A percentile compares a stretch with the other conserved stretches of the same genome.
Evolutionary conservation across 495 filamentous ascomycete species (phyloP).

Genomic region (Pyronema omphalodes): DNA sequence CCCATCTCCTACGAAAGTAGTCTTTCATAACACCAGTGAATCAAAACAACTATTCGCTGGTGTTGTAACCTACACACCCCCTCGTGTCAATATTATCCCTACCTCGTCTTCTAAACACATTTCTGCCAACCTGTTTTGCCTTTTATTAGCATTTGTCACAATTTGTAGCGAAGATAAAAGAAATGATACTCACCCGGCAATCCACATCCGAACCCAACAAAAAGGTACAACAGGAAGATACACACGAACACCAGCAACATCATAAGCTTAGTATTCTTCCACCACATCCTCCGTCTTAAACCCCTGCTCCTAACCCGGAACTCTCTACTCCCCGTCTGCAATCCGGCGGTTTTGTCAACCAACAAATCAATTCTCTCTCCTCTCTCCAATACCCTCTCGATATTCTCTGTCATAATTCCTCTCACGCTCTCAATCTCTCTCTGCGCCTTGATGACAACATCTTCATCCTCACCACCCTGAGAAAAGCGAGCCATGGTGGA

Average conservation of each 20-base stretch:
- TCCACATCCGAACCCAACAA: slow-evolving; percentile 23
- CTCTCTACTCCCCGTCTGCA: slow-evolving; percentile 26
- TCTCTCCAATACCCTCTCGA: slow-evolving; percentile 83
- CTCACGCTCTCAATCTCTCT: slow-evolving; percentile 81
- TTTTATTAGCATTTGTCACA: background rate
- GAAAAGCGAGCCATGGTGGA: slow-evolving; percentile 58
- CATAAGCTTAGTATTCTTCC: slow-evolving; percentile 95
- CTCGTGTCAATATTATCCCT: background rate
- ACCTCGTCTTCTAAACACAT: background rate
- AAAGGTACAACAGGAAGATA: slow-evolving; percentile 48
- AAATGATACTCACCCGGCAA: slow-evolving; percentile 15
- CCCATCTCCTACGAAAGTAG: no score
- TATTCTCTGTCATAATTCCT: slow-evolving; percentile 98
- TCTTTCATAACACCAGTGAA: no score
- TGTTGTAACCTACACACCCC: no score
- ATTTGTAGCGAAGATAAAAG: background rate
- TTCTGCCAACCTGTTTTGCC: background rate
- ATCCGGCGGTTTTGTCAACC: slow-evolving; percentile 88
- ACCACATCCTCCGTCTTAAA: slow-evolving; percentile 90
- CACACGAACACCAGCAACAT: slow-evolving; percentile 62
- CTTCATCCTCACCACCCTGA: slow-evolving; percentile 44
- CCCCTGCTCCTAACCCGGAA: slow-evolving; percentile 35
- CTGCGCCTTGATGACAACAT: slow-evolving; percentile 68
- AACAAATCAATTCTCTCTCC: slow-evolving; percentile 89
- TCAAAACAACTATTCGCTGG: no score